phyloP scores from a whole-genome alignment of 805 yeast genomes.

The Wickerhamomyces subpelliculosus region DNA sequence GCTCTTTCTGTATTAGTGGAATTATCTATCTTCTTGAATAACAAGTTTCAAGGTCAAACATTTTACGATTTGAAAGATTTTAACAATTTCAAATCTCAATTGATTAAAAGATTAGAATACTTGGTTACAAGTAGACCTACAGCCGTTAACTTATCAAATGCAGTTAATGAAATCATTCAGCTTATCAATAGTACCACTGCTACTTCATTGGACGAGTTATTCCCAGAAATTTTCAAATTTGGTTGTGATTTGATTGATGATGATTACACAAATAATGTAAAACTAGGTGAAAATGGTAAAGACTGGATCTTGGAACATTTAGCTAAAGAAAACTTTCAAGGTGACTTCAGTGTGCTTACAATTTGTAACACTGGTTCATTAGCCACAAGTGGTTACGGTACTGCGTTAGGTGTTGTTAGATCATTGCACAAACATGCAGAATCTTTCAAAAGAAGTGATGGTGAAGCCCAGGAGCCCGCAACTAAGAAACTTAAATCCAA shows the following conservation, averaged over 20 bases:
- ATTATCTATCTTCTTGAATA: slow-evolving; percentile 27
- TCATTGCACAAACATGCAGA: slow-evolving; percentile 47
- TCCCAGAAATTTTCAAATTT: slow-evolving; percentile 32
- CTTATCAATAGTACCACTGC: slow-evolving; percentile 25
- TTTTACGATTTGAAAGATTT: slow-evolving; percentile 27
- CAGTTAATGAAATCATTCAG: slow-evolving; percentile 33
- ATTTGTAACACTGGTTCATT: slow-evolving; percentile 95
- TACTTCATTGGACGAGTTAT: slow-evolving; percentile 21
- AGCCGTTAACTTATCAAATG: slow-evolving; percentile 86
- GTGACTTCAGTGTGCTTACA: slow-evolving; percentile 43
- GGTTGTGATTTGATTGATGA: slow-evolving; percentile 56
- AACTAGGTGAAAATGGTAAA: slow-evolving; percentile 78
- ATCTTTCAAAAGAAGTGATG: slow-evolving; percentile 3
- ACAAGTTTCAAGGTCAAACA: slow-evolving; percentile 20
- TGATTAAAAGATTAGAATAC: slow-evolving; percentile 48
- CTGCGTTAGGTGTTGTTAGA: slow-evolving; percentile 89
- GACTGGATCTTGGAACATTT: slow-evolving; percentile 11
- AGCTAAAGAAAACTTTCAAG: slow-evolving; percentile 3
- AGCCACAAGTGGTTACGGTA: slow-evolving; percentile 97
- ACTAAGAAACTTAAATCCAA: slow-evolving; percentile 21
- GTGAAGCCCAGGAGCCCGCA: slow-evolving; percentile 16
- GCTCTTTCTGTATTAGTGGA: slow-evolving; percentile 80
- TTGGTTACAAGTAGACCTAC: slow-evolving; percentile 84
- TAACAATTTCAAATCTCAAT: slow-evolving; percentile 26
- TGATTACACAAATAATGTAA: slow-evolving; percentile 71